These are phyloP conservation scores for Ceratocystis huliohia DNA, from an alignment of 2,329 filamentous ascomycete species.

Conservation along the genomic window DNA sequence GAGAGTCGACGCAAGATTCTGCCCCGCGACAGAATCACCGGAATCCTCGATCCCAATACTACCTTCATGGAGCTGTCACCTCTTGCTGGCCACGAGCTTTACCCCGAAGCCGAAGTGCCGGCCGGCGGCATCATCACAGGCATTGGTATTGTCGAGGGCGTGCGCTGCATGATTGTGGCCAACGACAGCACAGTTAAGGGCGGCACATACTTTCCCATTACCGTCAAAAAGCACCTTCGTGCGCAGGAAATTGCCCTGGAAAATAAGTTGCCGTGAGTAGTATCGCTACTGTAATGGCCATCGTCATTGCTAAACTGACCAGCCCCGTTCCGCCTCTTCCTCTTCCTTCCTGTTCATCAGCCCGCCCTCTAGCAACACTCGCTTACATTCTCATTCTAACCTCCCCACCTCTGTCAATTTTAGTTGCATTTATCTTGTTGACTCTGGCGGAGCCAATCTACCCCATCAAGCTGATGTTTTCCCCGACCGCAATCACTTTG, in stretches of 20 bases:
- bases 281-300: no score
- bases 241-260: conserved; percentile 84
- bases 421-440: conserved; percentile 86
- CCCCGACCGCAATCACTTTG: conserved; percentile 87
- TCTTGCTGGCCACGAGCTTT: conserved; percentile 77
- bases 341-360: no score
- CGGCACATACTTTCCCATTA: conserved; percentile 93
- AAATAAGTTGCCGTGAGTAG: conserved; percentile 55
- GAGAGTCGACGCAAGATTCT: conserved; percentile 85
- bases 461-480: conserved; percentile 94
- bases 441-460: conserved; percentile 88
- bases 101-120: conserved; percentile 75
- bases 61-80: conserved; percentile 88
- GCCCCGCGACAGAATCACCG: conserved; percentile 74
- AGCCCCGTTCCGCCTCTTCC: no score
- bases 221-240: conserved; percentile 90
- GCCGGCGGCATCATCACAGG: conserved; percentile 88
- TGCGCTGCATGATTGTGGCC: conserved; percentile 83
- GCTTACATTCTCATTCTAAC: no score
- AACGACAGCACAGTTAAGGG: conserved; percentile 97
- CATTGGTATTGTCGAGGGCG: conserved; percentile 77
- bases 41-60: conserved; percentile 76
- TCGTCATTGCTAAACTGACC: no score
- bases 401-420: no score
- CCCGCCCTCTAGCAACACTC: no score